phyloP scores from a whole-genome alignment of 2,329 filamentous ascomycete species.

The Fusarium devonianum region DNA sequence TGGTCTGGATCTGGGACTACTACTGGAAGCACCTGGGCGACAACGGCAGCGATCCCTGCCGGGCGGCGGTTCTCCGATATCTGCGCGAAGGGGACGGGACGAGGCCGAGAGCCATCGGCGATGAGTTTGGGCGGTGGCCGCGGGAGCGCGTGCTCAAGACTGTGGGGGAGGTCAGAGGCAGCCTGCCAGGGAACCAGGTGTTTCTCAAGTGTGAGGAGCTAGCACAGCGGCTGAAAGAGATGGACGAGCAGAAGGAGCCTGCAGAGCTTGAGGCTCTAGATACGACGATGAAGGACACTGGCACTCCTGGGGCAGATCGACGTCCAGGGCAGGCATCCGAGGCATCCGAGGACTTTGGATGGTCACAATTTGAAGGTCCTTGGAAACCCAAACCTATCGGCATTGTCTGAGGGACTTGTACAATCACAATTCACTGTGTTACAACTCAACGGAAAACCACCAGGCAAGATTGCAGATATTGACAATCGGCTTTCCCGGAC shows the following conservation, averaged over 20 bases:
- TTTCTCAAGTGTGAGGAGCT: conserved; percentile 56
- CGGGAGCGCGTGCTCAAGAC: conserved; percentile 47
- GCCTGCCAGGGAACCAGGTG: conserved; percentile 52
- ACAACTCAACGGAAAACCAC: no score
- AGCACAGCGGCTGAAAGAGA: conserved; percentile 47
- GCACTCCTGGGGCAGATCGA: conserved; percentile 19
- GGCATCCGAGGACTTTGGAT: conserved; percentile 44
- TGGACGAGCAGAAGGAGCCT: conserved; percentile 18
- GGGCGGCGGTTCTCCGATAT: conserved; percentile 49
- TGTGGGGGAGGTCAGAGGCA: conserved; percentile 50
- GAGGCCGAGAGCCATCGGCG: conserved; percentile 36
- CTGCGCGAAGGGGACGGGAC: conserved; percentile 47
- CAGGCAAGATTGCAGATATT: no score
- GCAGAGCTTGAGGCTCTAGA: conserved; percentile 9
- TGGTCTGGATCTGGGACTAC: conserved; percentile 87
- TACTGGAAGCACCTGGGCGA: conserved; percentile 73
- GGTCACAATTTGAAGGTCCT: conserved; percentile 58
- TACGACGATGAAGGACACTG: conserved; percentile 19
- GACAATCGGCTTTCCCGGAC: no score
- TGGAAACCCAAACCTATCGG: conserved; percentile 69
- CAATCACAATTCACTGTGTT: no score
- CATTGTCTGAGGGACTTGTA: conserved; percentile 51
- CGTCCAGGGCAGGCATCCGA: conserved; percentile 8
- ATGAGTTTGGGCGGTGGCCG: conserved; percentile 48
- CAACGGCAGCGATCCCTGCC: conserved; percentile 42